Base-by-base conservation (phyloP, 345 rosid species). In the Hypericum perforatum region DNA sequence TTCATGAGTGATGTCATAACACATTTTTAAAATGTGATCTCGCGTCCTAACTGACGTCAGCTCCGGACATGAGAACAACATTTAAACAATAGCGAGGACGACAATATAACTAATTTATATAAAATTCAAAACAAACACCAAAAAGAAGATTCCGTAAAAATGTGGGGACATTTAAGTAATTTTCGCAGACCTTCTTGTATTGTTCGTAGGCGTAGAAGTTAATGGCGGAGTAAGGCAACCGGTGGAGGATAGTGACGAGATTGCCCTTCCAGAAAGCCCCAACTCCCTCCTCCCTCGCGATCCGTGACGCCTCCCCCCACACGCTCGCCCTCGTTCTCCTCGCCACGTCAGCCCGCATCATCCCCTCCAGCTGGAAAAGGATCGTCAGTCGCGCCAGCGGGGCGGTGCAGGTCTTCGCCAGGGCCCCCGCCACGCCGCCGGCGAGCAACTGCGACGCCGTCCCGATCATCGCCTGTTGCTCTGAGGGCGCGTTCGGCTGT, bases 261-360 rank as follows among this genome's bases (percentile, higher is more conserved):
- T 92, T 92, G 41, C 98, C 98, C 68, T 79, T 92, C 98, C 97
- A 92, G 70, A 92, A 85, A 36, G 98, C 98, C 67, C 85, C 77
- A 65, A 82, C 70, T 16, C 98, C 98, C 68, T 92, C 97, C 76
- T 92, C 97, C 16, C 71, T 75, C 43, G 76, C 36, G 49, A 92
- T 74, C 16, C 95, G 83, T 0, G 94, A 85, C 53, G 97, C 97
- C 70, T 92, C 98, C 1, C 62, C 76, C 89, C 81, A 85, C 58
- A 92, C 67, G 63, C 84, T 57, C 51, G 87, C 71, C 68, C 80
- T 79, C 48, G 69, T 62, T 60, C 88, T 54, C 38, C 76, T 58
- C 38, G 85, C 67, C 43, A 74, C 84, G 71, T 85, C 84, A 10
- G 91, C 56, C 55, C 89, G 94, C 98, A 92, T 92, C 7, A 96